Base-by-base conservation (phyloP, 768 basidiomycete genomes). In the Trametes cinnabarina region DNA sequence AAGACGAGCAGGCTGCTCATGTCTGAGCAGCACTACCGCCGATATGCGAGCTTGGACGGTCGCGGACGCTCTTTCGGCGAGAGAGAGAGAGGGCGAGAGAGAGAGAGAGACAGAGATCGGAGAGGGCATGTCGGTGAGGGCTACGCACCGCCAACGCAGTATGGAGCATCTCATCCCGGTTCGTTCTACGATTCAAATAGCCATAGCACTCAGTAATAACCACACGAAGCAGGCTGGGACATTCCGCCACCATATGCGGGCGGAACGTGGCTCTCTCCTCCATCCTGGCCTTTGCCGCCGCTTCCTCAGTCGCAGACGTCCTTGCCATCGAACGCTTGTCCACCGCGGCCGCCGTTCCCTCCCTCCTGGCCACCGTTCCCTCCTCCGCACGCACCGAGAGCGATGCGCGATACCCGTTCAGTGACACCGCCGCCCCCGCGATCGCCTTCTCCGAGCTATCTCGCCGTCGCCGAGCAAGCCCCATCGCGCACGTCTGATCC, bases 401-500 rank as follows among this genome's bases (percentile, higher is more conserved):
- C 49, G 1, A 34, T 52, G 51, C 57, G 57, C 4, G 35, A 49
- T 7, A 39, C 48, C 20, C 63, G 60, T 23, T 51, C 49, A 1
- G 61, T 57, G n/a, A 63, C 64, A 3, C 63, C 64, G 4, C 63
- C 65, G 6, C 66, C 64, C 3, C 56, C 62, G 0, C 64, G 48
- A 4, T 28, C 59, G 19, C 79, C 79, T 0, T 75, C 72, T 3
- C 57, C 69, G 3, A 64, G 28, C 19, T 81, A 81, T 56, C 67
- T 81, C 50, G 55, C 71, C 4, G 42, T 74, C 35, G 65, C 77
- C 9, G 52, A 62, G 7, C 34, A 64, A 28, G 61, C 70, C 1
- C 76, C 79, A 1, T 32, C 60, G 15, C 28, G 55, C 0, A 54
- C 76, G 32, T 25, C 60, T 0, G 64, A 72, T 6, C 71, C 74